Conservation (phyloP, 2,329 filamentous ascomycete genomes). For the Chaetomium globosum region DNA sequence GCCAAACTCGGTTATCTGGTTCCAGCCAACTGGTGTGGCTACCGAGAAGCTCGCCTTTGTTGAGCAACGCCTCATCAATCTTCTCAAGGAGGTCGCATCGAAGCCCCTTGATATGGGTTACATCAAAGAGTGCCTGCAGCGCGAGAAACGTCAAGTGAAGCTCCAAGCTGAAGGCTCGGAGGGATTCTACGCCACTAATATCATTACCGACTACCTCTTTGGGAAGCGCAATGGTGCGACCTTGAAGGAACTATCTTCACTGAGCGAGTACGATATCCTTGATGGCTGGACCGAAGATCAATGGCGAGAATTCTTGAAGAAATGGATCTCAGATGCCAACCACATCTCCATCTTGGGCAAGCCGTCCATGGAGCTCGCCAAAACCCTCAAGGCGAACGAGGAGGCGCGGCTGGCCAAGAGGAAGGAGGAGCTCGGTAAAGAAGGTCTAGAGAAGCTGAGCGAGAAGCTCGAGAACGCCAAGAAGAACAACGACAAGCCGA, state of each 20-base stretch:
- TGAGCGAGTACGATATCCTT: constrained; percentile 67
- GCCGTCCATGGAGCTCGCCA: constrained; percentile 77
- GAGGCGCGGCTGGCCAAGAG: constrained; percentile 76
- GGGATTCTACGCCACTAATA: constrained; percentile 77
- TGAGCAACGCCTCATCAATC: constrained; percentile 80
- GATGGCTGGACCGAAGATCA: constrained; percentile 79
- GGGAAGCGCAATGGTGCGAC: constrained; percentile 82
- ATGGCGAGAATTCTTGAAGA: constrained; percentile 80
- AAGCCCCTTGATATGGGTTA: constrained; percentile 89
- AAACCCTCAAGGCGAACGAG: constrained; percentile 80
- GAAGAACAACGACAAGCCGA: constrained; percentile 82
- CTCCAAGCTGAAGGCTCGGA: constrained; percentile 81
- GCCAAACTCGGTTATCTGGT: constrained; percentile 80
- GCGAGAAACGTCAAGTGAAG: constrained; percentile 79
- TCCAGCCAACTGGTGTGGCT: constrained; percentile 82
- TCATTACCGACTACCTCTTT: constrained; percentile 92
- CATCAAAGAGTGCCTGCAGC: constrained; percentile 80
- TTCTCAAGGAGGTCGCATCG: constrained; percentile 77
- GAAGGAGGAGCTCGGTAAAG: constrained; percentile 76
- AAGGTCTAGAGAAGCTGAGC: constrained; percentile 74
- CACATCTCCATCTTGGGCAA: constrained; percentile 88
- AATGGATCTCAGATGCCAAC: constrained; percentile 81
- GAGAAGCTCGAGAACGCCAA: constrained; percentile 81
- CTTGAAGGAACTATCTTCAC: constrained; percentile 59
- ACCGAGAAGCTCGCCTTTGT: constrained; percentile 83